Percentiles rank a stretch among this genome's conserved stretches.
phyloP scores from a whole-genome alignment of 1,284 basidiomycete genomes.

The Boletus semigastroideus region DNA sequence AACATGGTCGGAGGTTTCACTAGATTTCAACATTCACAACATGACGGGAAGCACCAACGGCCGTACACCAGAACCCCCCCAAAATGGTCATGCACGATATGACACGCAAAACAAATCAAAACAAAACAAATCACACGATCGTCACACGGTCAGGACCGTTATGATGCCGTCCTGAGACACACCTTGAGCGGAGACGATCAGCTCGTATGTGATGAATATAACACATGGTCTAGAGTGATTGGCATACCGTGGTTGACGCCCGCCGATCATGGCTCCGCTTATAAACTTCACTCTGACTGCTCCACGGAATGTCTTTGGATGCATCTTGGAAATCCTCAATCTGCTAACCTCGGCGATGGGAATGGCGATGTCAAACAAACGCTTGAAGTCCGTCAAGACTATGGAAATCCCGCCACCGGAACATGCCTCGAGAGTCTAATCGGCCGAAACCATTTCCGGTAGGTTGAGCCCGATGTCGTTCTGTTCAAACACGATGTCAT shows the following conservation, averaged over 20 bases:
- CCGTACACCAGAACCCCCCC: too few relatives aligned
- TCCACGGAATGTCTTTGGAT: conserved; percentile 63
- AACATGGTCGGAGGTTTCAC: too few relatives aligned
- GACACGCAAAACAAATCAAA: not conserved
- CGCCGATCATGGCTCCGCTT: conserved; percentile 8
- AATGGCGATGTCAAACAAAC: conserved; percentile 48
- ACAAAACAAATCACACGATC: not conserved
- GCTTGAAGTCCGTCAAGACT: conserved; percentile 60
- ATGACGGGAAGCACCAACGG: too few relatives aligned
- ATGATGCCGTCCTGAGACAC: conserved; percentile 15
- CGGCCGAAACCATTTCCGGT: conserved; percentile 70
- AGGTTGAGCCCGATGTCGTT: not conserved
- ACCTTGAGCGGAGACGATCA: conserved; percentile 1
- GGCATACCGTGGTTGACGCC: conserved; percentile 21
- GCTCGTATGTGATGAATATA: not conserved
- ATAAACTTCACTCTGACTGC: conserved; percentile 33
- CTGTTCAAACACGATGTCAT: not conserved
- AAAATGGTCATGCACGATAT: not conserved
- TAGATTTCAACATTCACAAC: too few relatives aligned
- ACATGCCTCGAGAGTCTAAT: conserved; percentile 61
- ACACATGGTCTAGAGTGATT: too few relatives aligned
- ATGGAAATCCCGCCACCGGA: conserved; percentile 43
- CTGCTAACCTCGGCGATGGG: conserved; percentile 64
- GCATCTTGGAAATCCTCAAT: conserved; percentile 56
- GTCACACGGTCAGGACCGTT: conserved; percentile 17